A percentile compares a stretch with the other conserved stretches of the same genome.
phyloP scores from a whole-genome alignment of 2,329 filamentous ascomycete genomes.

The Anthostomella pinea region DNA sequence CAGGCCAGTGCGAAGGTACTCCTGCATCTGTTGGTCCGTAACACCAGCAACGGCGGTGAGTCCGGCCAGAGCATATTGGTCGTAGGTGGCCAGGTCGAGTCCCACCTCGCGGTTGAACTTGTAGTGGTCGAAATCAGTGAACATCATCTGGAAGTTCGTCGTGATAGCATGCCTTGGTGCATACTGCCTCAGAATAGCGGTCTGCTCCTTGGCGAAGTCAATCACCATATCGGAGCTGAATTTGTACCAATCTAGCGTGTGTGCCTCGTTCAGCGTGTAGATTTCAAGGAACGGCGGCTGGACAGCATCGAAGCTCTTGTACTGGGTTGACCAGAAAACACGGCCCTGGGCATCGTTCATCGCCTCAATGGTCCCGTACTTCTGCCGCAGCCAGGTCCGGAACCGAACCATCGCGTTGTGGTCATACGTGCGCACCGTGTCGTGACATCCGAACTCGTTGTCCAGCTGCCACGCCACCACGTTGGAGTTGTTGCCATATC shows the following conservation, averaged over 20 bases:
- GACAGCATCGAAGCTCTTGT: slow-evolving; percentile 18
- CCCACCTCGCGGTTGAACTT: slow-evolving; percentile 20
- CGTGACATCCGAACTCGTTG: slow-evolving; percentile 24
- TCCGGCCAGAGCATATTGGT: slow-evolving; percentile 18
- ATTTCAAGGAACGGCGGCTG: slow-evolving; percentile 21
- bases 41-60: slow-evolving; percentile 12
- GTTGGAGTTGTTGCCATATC: slow-evolving; percentile 16
- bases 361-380: slow-evolving; percentile 20
- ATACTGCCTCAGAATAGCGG: slow-evolving; percentile 16
- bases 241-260: slow-evolving; percentile 23
- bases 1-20: slow-evolving; percentile 18
- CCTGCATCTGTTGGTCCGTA: slow-evolving; percentile 15
- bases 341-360: slow-evolving; percentile 22
- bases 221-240: slow-evolving; percentile 25
- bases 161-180: slow-evolving; percentile 20
- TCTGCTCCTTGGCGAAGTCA: slow-evolving; percentile 23
- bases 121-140: slow-evolving; percentile 21
- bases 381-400: slow-evolving; percentile 19
- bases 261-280: slow-evolving; percentile 21
- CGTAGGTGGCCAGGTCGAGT: slow-evolving; percentile 20
- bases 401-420: slow-evolving; percentile 18
- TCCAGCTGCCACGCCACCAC: slow-evolving; percentile 24
- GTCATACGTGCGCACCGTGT: slow-evolving; percentile 19
- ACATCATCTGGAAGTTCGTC: slow-evolving; percentile 20
- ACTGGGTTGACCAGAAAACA: slow-evolving; percentile 24